phyloP scores from a whole-genome alignment of 2,329 filamentous ascomycete genomes.

The Pseudogymnoascus sp. region DNA sequence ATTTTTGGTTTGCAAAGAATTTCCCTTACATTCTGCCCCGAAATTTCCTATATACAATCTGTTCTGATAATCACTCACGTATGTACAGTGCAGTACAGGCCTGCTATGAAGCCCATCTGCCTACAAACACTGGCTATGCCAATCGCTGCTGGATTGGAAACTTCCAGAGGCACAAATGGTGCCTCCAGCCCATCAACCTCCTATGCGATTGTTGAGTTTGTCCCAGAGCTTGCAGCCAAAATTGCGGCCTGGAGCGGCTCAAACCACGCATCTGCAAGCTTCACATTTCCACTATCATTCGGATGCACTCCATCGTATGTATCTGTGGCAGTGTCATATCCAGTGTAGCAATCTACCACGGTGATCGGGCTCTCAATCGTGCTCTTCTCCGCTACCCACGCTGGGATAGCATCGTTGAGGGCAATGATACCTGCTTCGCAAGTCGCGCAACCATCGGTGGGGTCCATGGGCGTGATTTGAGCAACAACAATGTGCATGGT shows the following conservation, averaged over 20 bases:
- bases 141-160: not conserved
- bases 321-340: conserved; percentile 26
- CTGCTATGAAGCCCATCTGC: not conserved
- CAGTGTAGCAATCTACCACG: conserved; percentile 31
- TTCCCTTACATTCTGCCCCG: not conserved
- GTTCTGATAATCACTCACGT: not conserved
- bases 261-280: conserved; percentile 28
- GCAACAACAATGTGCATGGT: conserved; percentile 34
- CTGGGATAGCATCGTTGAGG: conserved; percentile 26
- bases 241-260: conserved; percentile 1
- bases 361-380: conserved; percentile 26
- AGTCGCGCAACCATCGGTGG: conserved; percentile 21
- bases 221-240: not conserved
- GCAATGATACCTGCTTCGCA: conserved; percentile 21
- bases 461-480: conserved; percentile 30
- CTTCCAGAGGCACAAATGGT: not conserved
- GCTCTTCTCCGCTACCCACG: conserved; percentile 25
- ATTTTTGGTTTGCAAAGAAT: not conserved
- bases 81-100: not conserved
- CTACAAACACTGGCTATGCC: not conserved
- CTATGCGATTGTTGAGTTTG: not conserved
- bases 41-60: not conserved
- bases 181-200: not conserved
- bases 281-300: conserved; percentile 26
- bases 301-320: conserved; percentile 31